These are phyloP conservation scores for Rosa lucieae DNA, from an alignment of 306 rosid species.

Conservation along the genomic window DNA sequence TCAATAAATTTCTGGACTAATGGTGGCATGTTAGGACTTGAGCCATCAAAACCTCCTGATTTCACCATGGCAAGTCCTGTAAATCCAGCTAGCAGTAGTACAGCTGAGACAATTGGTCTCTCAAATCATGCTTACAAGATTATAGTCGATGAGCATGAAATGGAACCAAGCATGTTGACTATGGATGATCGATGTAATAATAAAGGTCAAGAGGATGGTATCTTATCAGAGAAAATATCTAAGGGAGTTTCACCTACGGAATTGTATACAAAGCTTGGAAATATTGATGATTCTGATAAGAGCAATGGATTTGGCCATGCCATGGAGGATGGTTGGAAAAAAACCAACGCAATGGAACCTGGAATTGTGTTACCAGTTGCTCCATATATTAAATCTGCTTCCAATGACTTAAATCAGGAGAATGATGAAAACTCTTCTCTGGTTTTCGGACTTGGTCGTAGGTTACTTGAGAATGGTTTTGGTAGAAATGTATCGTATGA, in stretches of 20 bases:
- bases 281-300: slow-evolving; percentile 23
- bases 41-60: slow-evolving; percentile 94
- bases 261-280: slow-evolving; percentile 22
- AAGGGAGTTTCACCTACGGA: slow-evolving; percentile 16
- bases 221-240: slow-evolving; percentile 26
- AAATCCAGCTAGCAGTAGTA: slow-evolving; percentile 31
- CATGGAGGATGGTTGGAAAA: slow-evolving; percentile 28
- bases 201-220: slow-evolving; percentile 44
- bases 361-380: slow-evolving; percentile 36
- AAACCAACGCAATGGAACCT: slow-evolving; percentile 33
- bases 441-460: slow-evolving; percentile 71
- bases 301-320: slow-evolving; percentile 34
- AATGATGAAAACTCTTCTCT: slow-evolving; percentile 50
- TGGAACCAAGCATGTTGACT: slow-evolving; percentile 22
- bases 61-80: slow-evolving; percentile 50
- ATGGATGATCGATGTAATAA: slow-evolving; percentile 29
- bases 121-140: slow-evolving; percentile 32
- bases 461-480: slow-evolving; percentile 68
- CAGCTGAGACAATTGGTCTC: slow-evolving; percentile 33
- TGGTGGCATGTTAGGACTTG: slow-evolving; percentile 95
- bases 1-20: slow-evolving; percentile 86
- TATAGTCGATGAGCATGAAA: slow-evolving; percentile 35
- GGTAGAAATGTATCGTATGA: slow-evolving; percentile 50
- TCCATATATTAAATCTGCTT: slow-evolving; percentile 36
- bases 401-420: slow-evolving; percentile 35